Base-by-base conservation (phyloP, 163 green algal species). In the Scenedesmus sp. region DNA sequence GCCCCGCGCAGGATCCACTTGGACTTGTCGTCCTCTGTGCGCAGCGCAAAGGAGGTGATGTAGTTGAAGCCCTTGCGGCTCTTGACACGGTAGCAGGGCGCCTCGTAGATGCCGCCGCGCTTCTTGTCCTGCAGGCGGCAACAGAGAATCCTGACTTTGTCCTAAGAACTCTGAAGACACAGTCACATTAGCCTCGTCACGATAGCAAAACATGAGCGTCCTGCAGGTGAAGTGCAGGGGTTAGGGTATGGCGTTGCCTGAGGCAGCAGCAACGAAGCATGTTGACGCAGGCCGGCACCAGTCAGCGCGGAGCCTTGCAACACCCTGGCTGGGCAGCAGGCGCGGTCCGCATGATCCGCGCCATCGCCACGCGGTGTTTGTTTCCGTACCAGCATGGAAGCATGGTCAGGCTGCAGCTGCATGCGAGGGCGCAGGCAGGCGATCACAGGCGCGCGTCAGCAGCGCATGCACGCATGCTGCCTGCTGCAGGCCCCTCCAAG, bases 1-100 rank as follows among this genome's bases (percentile, higher is more conserved):
- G 95, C 96, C 46, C 98, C 98, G 24, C 98, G 93, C 88, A 99
- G 91, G 49, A 97, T 95, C 98, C 98, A 99, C 92, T 98, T 98
- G 70, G 89, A 94, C 81, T 94, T 93, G n/a, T 95, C 94, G 46
- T 99, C 96, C 89, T 98, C 96, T 16, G 95, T 98, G 46, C 96
- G 93, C 89, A 99, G 90, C n/a, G 93, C 89, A 72, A 99, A 97
- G 30, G 92, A 97, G 84, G 96, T 96, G 88, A 99, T 97, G 95
- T 97, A 99, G 91, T 97, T 98, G 81, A 96, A 87, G 10, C 95
- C 96, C 44, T 95, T 98, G 51, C 98, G 95, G 79, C 91, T 94
- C 93, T 98, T 98, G 30, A 97, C 95, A 26, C 96, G 94, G 93
- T 99, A 99, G n/a, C 88, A 95, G 10, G 98, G 98, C 65, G 94